A percentile compares a stretch with the other conserved stretches of the same genome.
These are phyloP conservation scores for Ilyonectria destructans DNA, from an alignment of 2,329 filamentous ascomycete genomes.

Conservation along the genomic window DNA sequence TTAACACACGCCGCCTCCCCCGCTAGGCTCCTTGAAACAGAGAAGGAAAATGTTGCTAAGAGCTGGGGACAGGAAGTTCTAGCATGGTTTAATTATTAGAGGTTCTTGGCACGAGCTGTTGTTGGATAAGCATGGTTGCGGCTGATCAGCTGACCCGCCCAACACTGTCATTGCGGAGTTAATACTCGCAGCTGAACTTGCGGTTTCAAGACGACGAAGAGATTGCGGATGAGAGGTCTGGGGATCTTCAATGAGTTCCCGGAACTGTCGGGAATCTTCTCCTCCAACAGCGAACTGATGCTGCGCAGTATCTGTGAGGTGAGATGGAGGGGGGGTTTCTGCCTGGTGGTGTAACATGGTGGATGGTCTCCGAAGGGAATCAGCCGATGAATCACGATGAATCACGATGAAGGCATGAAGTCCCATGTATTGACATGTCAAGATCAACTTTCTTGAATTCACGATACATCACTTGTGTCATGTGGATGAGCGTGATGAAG, in stretches of 20 bases:
- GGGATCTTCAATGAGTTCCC: background rate
- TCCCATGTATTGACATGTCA: conserved; percentile 10
- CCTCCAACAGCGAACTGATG: background rate
- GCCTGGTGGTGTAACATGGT: conserved; percentile 30
- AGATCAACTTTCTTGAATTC: conserved; percentile 29
- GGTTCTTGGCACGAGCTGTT: conserved; percentile 11
- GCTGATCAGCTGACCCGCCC: conserved; percentile 2
- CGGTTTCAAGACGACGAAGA: conserved; percentile 3
- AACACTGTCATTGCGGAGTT: background rate
- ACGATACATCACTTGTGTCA: conserved; percentile 33
- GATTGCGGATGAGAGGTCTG: conserved; percentile 5
- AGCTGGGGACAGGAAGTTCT: background rate
- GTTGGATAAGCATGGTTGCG: conserved; percentile 13
- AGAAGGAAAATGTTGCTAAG: background rate
- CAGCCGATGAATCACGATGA: conserved; percentile 22
- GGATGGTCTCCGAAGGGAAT: conserved; percentile 19
- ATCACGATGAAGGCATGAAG: conserved; percentile 22
- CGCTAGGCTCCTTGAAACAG: background rate
- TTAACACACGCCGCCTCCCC: background rate
- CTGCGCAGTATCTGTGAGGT: background rate
- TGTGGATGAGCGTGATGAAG: conserved; percentile 31
- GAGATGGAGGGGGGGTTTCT: conserved; percentile 25
- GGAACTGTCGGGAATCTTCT: background rate
- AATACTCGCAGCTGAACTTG: conserved; percentile 11
- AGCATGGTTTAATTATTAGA: background rate